Evolutionary conservation across 208 protist genomes (phyloP).

Genomic region (Crithidia fasciculata): DNA sequence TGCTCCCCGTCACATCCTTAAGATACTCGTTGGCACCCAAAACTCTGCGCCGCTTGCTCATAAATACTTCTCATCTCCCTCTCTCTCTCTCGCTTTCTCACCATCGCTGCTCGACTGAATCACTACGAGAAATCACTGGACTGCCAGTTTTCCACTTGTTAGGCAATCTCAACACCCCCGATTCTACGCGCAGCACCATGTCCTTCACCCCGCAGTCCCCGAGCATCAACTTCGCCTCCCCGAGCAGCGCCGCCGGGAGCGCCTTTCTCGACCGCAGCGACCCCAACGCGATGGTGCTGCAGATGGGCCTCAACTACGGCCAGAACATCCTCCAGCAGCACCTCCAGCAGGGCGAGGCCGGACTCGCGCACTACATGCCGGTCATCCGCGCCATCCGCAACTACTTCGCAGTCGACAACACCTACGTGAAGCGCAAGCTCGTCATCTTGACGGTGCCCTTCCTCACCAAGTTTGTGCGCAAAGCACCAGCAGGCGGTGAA

Average conservation of each 20-base stretch:
- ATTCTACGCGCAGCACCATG: background rate
- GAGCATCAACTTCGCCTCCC: constrained; percentile 31
- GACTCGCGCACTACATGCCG: constrained; percentile 63
- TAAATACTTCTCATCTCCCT: too few species aligned
- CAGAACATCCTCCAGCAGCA: constrained; percentile 71
- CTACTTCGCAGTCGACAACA: constrained; percentile 84
- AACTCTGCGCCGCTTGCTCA: too few species aligned
- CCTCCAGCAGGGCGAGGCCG: constrained; percentile 60
- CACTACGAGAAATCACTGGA: too few species aligned
- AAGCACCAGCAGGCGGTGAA: constrained; percentile 14
- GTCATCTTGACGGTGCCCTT: constrained; percentile 79
- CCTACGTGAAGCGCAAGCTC: constrained; percentile 80
- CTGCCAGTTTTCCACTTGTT: too few species aligned
- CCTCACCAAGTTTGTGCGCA: constrained; percentile 31
- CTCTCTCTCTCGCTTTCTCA: too few species aligned
- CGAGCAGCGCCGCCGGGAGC: constrained; percentile 8
- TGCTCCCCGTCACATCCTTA: too few species aligned
- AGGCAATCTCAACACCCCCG: background rate
- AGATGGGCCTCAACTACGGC: constrained; percentile 84
- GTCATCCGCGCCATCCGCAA: constrained; percentile 51
- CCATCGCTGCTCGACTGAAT: too few species aligned
- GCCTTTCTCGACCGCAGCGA: constrained; percentile 20
- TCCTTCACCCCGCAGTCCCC: constrained; percentile 23
- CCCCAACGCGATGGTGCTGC: constrained; percentile 60
- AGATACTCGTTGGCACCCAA: too few species aligned